Percentiles rank a stretch among this genome's conserved stretches.
phyloP scores from a whole-genome alignment of 2,329 filamentous ascomycete genomes.

The Botryosphaeria dothidea region DNA sequence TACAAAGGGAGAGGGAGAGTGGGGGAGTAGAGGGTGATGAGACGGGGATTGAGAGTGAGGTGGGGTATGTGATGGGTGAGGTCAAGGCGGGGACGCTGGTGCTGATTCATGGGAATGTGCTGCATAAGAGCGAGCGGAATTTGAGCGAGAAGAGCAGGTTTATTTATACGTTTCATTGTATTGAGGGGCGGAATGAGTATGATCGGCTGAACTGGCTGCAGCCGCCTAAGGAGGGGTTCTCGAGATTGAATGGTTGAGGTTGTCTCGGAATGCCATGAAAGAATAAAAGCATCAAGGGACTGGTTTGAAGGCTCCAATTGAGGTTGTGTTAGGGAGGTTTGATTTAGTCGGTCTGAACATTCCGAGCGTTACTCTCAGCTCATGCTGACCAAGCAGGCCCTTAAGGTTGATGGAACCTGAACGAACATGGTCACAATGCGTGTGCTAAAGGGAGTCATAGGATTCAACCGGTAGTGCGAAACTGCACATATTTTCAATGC shows the following conservation, averaged over 20 bases:
- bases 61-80: constrained; percentile 75
- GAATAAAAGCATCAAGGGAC: no score
- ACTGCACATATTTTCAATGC: no score
- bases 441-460: no score
- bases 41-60: constrained; percentile 42
- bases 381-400: no score
- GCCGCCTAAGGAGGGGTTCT: constrained; percentile 78
- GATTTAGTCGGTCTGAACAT: no score
- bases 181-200: constrained; percentile 78
- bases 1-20: constrained; percentile 36
- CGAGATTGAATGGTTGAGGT: constrained; percentile 50
- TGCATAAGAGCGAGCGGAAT: constrained; percentile 97
- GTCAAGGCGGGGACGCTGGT: constrained; percentile 90
- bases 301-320: no score
- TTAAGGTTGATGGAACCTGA: no score
- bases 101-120: constrained; percentile 89
- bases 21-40: constrained; percentile 17
- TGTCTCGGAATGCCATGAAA: neutral
- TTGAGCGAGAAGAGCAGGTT: constrained; percentile 81
- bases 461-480: no score
- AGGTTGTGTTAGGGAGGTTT: no score
- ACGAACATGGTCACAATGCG: no score
- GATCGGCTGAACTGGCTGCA: constrained; percentile 93
- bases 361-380: no score
- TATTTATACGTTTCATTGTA: constrained; percentile 97